Conservation (phyloP, 2,329 filamentous ascomycete genomes). For the Magnaporthales sp. region DNA sequence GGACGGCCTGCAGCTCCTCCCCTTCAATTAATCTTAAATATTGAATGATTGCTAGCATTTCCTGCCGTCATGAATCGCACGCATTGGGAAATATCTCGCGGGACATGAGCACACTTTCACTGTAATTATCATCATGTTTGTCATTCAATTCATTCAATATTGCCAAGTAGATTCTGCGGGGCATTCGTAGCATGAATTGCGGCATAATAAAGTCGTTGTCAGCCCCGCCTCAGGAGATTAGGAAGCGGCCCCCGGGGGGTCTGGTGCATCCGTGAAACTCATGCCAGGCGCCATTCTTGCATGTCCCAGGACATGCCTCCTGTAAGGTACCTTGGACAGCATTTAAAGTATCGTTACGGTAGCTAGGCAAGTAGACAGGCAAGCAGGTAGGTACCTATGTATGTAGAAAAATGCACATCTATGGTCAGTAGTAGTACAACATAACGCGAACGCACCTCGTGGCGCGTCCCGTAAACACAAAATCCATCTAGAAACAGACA, state of each 20-base stretch:
- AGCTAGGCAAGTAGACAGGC: too few relatives aligned
- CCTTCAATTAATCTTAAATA: neutral
- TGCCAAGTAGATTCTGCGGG: neutral
- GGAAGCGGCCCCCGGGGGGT: neutral
- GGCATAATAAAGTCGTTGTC: neutral
- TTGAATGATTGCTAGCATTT: neutral
- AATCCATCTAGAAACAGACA: neutral
- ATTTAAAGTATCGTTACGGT: neutral
- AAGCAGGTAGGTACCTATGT: neutral
- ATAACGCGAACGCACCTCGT: neutral
- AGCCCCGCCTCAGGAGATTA: constrained; percentile 1
- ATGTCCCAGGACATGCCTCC: neutral
- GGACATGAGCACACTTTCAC: neutral
- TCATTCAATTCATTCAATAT: neutral
- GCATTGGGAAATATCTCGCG: neutral
- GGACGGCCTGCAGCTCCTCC: neutral
- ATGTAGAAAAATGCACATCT: neutral
- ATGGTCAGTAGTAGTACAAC: neutral
- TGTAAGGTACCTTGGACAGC: neutral
- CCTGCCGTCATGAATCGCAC: neutral
- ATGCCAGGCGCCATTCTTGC: neutral
- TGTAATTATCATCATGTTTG: neutral
- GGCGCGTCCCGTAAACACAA: neutral
- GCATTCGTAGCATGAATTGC: neutral
- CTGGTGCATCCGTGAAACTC: neutral